These are phyloP conservation scores for Chlorella sp. DNA, from an alignment of 139 green algal species.

Conservation along the genomic window DNA sequence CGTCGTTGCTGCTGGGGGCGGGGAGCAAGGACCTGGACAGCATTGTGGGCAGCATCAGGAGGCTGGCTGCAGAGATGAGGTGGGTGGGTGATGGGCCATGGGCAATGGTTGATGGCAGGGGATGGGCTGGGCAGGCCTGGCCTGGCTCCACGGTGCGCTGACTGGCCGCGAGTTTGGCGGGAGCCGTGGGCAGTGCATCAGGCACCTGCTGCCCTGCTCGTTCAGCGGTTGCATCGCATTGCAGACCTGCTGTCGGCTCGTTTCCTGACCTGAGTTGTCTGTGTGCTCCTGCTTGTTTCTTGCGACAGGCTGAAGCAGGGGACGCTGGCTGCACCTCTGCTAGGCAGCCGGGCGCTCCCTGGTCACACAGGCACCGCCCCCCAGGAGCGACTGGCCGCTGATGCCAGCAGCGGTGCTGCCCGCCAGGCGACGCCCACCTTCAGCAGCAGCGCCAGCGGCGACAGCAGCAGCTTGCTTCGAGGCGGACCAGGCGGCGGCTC, in stretches of 20 bases:
- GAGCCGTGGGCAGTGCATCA: too few species aligned
- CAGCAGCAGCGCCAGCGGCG: not conserved
- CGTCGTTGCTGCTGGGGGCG: not conserved
- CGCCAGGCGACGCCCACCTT: not conserved
- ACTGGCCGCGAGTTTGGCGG: too few species aligned
- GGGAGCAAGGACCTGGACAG: not conserved
- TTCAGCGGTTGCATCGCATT: not conserved
- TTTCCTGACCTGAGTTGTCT: not conserved
- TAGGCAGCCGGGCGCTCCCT: not conserved
- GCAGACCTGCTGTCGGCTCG: not conserved
- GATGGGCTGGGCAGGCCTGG: too few species aligned
- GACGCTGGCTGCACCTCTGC: not conserved
- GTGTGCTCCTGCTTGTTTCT: not conserved
- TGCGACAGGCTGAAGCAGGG: not conserved
- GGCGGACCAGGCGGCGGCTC: too few species aligned
- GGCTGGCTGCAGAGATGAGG: conserved; percentile 24
- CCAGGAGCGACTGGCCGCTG: too few species aligned
- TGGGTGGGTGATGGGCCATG: not conserved
- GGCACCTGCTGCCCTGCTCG: not conserved
- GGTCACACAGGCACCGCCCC: not conserved
- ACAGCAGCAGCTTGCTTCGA: not conserved
- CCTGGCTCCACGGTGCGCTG: too few species aligned
- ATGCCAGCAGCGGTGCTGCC: not conserved
- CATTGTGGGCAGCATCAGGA: conserved; percentile 13
- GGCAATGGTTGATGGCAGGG: too few species aligned